These are phyloP conservation scores for Trichoderma koningiopsis DNA, from an alignment of 2,329 filamentous ascomycete species.

Conservation along the genomic window DNA sequence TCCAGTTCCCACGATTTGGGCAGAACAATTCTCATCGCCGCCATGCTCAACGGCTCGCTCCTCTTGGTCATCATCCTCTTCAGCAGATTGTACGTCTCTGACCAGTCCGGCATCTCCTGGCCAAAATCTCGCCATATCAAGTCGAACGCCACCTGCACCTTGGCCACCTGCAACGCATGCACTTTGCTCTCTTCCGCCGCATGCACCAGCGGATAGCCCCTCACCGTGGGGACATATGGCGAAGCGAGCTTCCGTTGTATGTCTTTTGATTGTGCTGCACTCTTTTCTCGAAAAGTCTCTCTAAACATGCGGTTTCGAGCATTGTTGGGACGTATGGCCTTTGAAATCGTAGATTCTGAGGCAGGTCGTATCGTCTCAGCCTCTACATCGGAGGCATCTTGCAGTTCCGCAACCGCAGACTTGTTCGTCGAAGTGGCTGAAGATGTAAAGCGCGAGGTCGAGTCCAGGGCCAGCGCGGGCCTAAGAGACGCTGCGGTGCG, in stretches of 20 bases:
- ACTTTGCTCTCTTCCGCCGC: conserved; percentile 32
- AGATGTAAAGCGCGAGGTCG: conserved; percentile 7
- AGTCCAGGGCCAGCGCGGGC: neutral
- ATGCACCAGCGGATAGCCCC: conserved; percentile 34
- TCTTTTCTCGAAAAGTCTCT: conserved; percentile 35
- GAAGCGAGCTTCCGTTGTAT: conserved; percentile 32
- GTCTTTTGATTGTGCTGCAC: conserved; percentile 28
- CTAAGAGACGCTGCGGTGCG: conserved; percentile 3
- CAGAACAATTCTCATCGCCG: conserved; percentile 42
- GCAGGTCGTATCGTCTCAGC: conserved; percentile 5
- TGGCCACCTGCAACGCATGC: conserved; percentile 33
- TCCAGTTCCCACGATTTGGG: conserved; percentile 41
- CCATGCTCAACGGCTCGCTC: conserved; percentile 38
- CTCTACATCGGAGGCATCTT: conserved; percentile 18
- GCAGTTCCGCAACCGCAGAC: neutral
- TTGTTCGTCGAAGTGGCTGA: neutral
- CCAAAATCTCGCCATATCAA: conserved; percentile 37
- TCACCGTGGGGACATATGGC: conserved; percentile 35
- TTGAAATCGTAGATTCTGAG: neutral
- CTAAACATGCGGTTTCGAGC: conserved; percentile 36
- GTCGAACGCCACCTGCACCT: conserved; percentile 43
- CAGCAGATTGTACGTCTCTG: conserved; percentile 43
- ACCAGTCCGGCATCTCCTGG: conserved; percentile 43
- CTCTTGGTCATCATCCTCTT: conserved; percentile 41
- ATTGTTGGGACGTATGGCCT: conserved; percentile 25